Conservation (phyloP, 371 early-diverging fungal species). For the Enterocytospora artemiae region DNA sequence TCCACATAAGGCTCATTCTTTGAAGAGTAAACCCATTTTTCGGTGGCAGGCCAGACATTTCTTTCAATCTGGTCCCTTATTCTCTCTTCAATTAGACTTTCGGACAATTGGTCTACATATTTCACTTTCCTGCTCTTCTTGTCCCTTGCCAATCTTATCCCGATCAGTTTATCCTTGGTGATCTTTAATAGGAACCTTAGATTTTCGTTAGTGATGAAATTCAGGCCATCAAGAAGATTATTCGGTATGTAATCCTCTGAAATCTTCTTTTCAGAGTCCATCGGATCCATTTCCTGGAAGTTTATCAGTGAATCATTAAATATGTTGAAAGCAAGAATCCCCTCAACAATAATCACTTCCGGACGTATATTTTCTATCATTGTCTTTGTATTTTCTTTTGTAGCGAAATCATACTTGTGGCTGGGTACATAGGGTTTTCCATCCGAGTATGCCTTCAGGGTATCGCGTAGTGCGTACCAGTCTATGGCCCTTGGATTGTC, state of each 20-base stretch:
- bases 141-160: neutral
- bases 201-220: neutral
- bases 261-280: conserved; percentile 21
- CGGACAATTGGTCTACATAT: neutral
- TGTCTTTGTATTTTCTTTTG: neutral
- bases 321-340: conserved; percentile 37
- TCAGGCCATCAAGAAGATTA: neutral
- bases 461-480: conserved; percentile 25
- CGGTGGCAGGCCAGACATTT: conserved; percentile 10
- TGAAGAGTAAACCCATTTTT: conserved; percentile 7
- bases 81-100: too few species aligned
- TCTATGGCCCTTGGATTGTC: conserved; percentile 45
- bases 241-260: conserved; percentile 16
- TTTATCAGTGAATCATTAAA: conserved; percentile 37
- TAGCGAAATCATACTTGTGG: conserved; percentile 19
- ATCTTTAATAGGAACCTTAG: neutral
- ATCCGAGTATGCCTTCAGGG: conserved; percentile 18
- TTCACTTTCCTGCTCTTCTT: neutral
- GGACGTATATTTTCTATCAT: conserved; percentile 13
- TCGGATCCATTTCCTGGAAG: conserved; percentile 23
- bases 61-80: neutral
- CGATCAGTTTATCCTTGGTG: neutral
- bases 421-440: conserved; percentile 2
- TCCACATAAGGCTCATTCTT: neutral
- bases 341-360: conserved; percentile 44